Evolutionary conservation across 2,329 filamentous ascomycete species (phyloP), one percentile per base, ranked within the genome.

Genomic region (Fusarium sp.): DNA sequence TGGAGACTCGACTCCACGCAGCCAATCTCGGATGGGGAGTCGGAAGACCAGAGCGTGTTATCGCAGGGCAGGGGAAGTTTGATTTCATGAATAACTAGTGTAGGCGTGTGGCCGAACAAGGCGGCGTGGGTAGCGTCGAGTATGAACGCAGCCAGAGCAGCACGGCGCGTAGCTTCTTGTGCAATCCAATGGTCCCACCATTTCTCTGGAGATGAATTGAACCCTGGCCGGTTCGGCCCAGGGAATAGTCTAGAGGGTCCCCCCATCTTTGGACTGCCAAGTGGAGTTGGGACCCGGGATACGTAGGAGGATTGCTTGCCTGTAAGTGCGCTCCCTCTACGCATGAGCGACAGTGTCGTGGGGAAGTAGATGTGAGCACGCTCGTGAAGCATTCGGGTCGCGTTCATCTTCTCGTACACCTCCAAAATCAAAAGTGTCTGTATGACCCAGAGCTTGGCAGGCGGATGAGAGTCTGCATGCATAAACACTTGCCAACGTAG

Each of bases 131-230:
- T 70, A 6, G 69, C 68, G 37, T 71, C 69, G 13, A 71, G 62
- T 29, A 71, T 70, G 27, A 71, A 71, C 4, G 69, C 69, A 11
- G 53, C 64, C 44, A 71, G 57, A 3, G 69, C 69, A 15, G 69
- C 69, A 9, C 69, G 56, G 2, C 69, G 68, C 2, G 69, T 71
- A 4, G 69, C 69, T 57, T 71, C 69, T 43, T 70, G 69, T 3
- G 67, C 69, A 36, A 71, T 70, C 69, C 69, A 71, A 32, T 71
- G 68, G 45, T 71, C 68, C 69, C 69, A 71, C 69, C 69, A 71
- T 17, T 63, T 69, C 13, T 71, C 70, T 6, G 68, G 70, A 0
- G 65, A 59, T 9, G 63, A 57, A 25, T 70, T 60, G 23, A 68
- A 69, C 4, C 49, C 56, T 14, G 53, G 58, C 5, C 57, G 54